Conservation (phyloP, 106 monocot species). For the Vanilla planifolia region DNA sequence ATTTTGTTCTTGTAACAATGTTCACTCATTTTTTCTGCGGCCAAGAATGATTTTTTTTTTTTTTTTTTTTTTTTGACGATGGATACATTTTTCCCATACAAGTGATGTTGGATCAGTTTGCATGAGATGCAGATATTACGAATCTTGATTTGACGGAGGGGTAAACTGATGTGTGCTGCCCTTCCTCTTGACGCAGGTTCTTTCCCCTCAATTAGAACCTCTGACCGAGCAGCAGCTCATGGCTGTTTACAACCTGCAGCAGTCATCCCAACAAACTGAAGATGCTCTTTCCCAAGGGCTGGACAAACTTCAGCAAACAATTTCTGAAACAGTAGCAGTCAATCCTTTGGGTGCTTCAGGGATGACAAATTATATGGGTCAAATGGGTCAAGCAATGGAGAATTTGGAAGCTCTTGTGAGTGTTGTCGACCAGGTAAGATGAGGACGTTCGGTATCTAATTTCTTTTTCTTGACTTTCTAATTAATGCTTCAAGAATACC, state of each 20-base stretch:
- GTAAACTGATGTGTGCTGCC: no score
- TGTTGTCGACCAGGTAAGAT: constrained; percentile 69
- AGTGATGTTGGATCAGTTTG: no score
- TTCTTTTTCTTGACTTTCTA: no score
- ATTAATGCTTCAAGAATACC: no score
- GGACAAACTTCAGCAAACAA: constrained; percentile 75
- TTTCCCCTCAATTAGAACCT: constrained; percentile 56
- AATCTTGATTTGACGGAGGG: no score
- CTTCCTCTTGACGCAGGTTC: constrained; percentile 32
- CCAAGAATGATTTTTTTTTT: no score
- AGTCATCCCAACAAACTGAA: constrained; percentile 78
- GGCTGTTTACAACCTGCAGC: constrained; percentile 44
- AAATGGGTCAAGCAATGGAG: constrained; percentile 62
- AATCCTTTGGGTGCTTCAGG: constrained; percentile 35
- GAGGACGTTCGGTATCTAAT: no score
- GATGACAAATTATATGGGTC: constrained; percentile 49
- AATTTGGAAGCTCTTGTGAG: constrained; percentile 53
- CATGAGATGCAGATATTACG: no score
- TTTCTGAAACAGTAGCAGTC: constrained; percentile 46
- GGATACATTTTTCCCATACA: no score
- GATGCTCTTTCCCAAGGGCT: constrained; percentile 80
- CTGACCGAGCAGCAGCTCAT: constrained; percentile 58
- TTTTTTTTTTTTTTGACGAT: no score
- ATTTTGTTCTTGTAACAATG: no score
- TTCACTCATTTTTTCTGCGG: no score